These are phyloP conservation scores for Phylloporus rhodoxanthus DNA, from an alignment of 768 basidiomycete species.

Conservation along the genomic window DNA sequence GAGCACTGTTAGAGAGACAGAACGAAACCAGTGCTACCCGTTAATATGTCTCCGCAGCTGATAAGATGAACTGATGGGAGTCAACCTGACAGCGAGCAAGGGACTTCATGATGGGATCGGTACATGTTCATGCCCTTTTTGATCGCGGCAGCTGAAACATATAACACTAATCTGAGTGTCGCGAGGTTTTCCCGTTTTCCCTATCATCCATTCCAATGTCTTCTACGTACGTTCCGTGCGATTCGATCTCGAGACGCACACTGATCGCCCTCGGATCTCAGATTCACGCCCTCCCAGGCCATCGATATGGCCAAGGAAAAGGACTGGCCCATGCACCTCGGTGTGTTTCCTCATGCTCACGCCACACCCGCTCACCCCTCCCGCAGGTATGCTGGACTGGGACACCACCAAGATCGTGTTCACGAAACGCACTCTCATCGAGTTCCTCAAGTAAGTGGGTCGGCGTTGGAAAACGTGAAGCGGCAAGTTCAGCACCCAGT, in stretches of 20 bases:
- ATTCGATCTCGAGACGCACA: not conserved
- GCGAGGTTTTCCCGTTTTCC: no score
- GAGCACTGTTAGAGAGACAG: no score
- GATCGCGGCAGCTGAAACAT: not conserved
- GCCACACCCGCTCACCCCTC: not conserved
- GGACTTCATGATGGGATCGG: not conserved
- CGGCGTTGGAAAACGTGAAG: not conserved
- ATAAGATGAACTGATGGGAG: not conserved
- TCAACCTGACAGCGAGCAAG: not conserved
- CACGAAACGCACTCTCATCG: conserved; percentile 69
- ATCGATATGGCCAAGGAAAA: conserved; percentile 63
- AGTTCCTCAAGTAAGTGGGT: conserved; percentile 63
- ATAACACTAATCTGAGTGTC: no score
- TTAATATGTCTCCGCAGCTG: no score
- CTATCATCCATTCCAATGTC: conserved; percentile 12
- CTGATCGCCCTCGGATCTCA: conserved; percentile 20
- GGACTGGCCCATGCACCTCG: conserved; percentile 66
- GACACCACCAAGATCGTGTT: conserved; percentile 71
- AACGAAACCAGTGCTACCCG: no score
- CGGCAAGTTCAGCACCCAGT: conserved; percentile 23
- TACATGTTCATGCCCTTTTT: not conserved
- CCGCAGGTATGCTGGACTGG: conserved; percentile 74
- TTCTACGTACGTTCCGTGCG: conserved; percentile 18
- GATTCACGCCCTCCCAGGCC: conserved; percentile 51
- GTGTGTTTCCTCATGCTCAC: conserved; percentile 31